phyloP scores from a whole-genome alignment of 805 yeast species.

The Myxozyma kluyveri region DNA sequence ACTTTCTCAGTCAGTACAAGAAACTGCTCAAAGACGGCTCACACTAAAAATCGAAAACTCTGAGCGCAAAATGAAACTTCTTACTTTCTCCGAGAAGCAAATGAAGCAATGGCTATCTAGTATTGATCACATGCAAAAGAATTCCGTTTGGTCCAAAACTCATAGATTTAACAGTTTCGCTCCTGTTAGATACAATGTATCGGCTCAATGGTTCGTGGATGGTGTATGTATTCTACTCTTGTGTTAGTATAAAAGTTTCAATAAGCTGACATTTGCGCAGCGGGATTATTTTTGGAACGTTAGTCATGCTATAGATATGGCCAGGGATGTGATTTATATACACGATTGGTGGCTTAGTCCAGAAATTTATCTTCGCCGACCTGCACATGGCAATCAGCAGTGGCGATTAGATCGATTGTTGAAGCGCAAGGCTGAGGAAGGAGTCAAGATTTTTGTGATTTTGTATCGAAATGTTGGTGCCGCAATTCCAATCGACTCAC shows the following conservation, averaged over 20 bases:
- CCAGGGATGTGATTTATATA: slow-evolving; percentile 86
- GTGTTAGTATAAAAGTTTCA: background rate
- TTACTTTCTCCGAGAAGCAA: slow-evolving; percentile 63
- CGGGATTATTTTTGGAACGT: slow-evolving; percentile 97
- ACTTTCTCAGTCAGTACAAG: slow-evolving; percentile 17
- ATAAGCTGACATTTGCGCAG: background rate
- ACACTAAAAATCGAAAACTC: slow-evolving; percentile 55
- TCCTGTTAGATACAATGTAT: slow-evolving; percentile 79
- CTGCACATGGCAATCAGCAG: slow-evolving; percentile 91
- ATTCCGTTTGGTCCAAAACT: slow-evolving; percentile 66
- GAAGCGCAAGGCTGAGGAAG: slow-evolving; percentile 87
- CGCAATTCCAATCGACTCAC: slow-evolving; percentile 89
- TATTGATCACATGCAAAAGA: slow-evolving; percentile 62
- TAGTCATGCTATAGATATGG: slow-evolving; percentile 87
- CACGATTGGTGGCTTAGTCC: slow-evolving; percentile 99
- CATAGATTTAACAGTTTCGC: slow-evolving; percentile 89
- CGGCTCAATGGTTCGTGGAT: slow-evolving; percentile 96
- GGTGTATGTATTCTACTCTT: slow-evolving; percentile 42
- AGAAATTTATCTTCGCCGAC: slow-evolving; percentile 86
- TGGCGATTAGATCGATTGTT: slow-evolving; percentile 87
- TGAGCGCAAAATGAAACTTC: slow-evolving; percentile 72
- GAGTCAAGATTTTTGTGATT: slow-evolving; percentile 88
- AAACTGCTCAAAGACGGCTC: slow-evolving; percentile 31
- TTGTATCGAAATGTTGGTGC: slow-evolving; percentile 91
- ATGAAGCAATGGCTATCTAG: slow-evolving; percentile 74